A percentile compares a stretch with the other conserved stretches of the same genome.
These are phyloP conservation scores for Pestalotiopsis sp. DNA, from an alignment of 2,329 filamentous ascomycete species.

Conservation along the genomic window DNA sequence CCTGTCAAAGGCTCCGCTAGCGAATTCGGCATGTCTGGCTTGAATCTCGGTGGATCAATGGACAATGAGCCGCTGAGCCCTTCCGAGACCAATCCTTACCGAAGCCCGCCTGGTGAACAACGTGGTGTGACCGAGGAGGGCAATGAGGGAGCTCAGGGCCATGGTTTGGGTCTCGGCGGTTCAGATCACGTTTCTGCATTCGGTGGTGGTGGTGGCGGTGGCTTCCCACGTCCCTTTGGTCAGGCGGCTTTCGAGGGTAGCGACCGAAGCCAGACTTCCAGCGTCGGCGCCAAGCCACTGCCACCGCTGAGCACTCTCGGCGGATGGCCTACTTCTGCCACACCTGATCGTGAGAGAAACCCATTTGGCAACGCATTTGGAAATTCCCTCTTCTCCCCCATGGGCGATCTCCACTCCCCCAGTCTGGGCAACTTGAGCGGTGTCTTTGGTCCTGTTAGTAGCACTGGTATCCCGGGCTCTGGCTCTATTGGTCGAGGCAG, in stretches of 20 bases:
- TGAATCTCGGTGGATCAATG: slow-evolving; percentile 57
- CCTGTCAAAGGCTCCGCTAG: slow-evolving; percentile 56
- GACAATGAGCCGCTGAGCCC: slow-evolving; percentile 82
- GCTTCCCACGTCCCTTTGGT: slow-evolving; percentile 45
- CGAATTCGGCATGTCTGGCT: slow-evolving; percentile 66
- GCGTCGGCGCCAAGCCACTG: slow-evolving; percentile 78
- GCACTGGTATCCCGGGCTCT: slow-evolving; percentile 55
- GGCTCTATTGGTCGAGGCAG: slow-evolving; percentile 75
- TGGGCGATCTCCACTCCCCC: slow-evolving; percentile 79
- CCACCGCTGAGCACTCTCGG: slow-evolving; percentile 62
- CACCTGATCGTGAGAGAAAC: slow-evolving; percentile 66
- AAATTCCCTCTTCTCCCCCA: slow-evolving; percentile 76
- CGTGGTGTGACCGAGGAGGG: slow-evolving; percentile 65
- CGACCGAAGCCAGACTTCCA: slow-evolving; percentile 92
- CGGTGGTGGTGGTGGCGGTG: slow-evolving; percentile 37
- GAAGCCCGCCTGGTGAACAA: slow-evolving; percentile 77
- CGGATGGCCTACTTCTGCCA: slow-evolving; percentile 68
- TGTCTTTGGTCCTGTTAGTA: slow-evolving; percentile 68
- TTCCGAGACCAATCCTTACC: slow-evolving; percentile 94
- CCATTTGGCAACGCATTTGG: slow-evolving; percentile 67
- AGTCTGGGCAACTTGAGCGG: slow-evolving; percentile 68
- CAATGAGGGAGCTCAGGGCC: slow-evolving; percentile 51
- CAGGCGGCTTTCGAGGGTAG: slow-evolving; percentile 66
- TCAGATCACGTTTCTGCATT: slow-evolving; percentile 49
- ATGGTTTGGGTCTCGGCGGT: slow-evolving; percentile 46